Evolutionary conservation across 1,139 yeast species (phyloP).

Genomic region (Geotrichum carabidarum): DNA sequence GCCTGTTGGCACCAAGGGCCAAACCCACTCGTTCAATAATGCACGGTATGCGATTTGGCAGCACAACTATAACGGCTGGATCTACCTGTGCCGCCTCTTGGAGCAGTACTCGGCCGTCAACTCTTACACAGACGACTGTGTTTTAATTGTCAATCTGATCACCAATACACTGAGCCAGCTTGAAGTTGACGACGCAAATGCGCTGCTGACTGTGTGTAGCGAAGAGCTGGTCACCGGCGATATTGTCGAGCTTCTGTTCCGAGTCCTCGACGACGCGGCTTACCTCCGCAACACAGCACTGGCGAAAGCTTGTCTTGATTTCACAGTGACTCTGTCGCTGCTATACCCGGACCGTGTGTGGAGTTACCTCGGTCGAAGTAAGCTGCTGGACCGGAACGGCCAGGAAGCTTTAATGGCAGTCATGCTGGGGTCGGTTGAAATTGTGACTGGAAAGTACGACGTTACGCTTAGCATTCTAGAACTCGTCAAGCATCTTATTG

Average conservation of each 20-base stretch:
- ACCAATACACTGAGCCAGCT: slow-evolving; percentile 47
- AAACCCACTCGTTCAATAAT: slow-evolving; percentile 42
- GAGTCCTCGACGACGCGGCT: slow-evolving; percentile 63
- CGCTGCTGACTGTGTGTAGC: slow-evolving; percentile 48
- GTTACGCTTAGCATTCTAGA: slow-evolving; percentile 59
- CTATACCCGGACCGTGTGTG: slow-evolving; percentile 65
- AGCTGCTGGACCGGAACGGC: slow-evolving; percentile 59
- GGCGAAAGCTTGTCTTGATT: slow-evolving; percentile 47
- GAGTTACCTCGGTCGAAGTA: slow-evolving; percentile 68
- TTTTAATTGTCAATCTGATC: slow-evolving; percentile 51
- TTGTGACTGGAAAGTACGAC: slow-evolving; percentile 59
- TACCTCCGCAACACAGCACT: slow-evolving; percentile 50
- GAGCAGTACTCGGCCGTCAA: slow-evolving; percentile 48
- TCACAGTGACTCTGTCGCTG: slow-evolving; percentile 48
- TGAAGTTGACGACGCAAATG: slow-evolving; percentile 41
- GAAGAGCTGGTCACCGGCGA: slow-evolving; percentile 63
- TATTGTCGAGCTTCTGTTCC: slow-evolving; percentile 60
- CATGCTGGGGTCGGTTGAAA: slow-evolving; percentile 68
- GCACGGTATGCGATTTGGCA: slow-evolving; percentile 58
- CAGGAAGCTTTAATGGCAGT: slow-evolving; percentile 62
- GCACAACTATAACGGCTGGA: slow-evolving; percentile 80
- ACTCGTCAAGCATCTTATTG: slow-evolving; percentile 51
- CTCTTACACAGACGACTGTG: slow-evolving; percentile 40
- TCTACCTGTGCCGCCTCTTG: slow-evolving; percentile 68
- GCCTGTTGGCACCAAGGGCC: slow-evolving; percentile 64